Conservation (phyloP, 345 rosid genomes). For the Kernera saxatilis region DNA sequence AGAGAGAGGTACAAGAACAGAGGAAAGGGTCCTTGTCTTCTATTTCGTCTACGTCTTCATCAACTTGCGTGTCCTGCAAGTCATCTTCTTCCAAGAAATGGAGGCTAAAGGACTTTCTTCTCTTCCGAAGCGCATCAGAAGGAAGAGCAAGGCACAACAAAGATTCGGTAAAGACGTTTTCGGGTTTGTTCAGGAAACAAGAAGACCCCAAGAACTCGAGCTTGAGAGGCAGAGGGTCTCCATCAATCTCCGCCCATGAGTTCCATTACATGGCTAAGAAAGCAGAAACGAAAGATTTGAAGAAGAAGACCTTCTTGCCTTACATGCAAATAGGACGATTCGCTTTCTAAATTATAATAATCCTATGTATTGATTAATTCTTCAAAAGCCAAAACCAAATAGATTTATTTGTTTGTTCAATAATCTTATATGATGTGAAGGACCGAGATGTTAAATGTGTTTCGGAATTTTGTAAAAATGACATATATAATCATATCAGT, state of each 20-base stretch:
- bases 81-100: slow-evolving; percentile 62
- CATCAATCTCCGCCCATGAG: slow-evolving; percentile 69
- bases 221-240: slow-evolving; percentile 34
- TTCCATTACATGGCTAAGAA: slow-evolving; percentile 74
- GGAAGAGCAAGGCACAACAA: slow-evolving; percentile 65
- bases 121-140: slow-evolving; percentile 90
- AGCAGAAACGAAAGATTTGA: slow-evolving; percentile 64
- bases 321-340: slow-evolving; percentile 81
- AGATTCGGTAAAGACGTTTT: slow-evolving; percentile 45
- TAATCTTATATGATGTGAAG: neutral
- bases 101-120: slow-evolving; percentile 65
- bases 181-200: slow-evolving; percentile 44
- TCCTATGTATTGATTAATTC: neutral
- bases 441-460: neutral
- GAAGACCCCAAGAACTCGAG: slow-evolving; percentile 53
- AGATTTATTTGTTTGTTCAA: slow-evolving; percentile 17
- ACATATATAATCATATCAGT: neutral
- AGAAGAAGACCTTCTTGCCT: slow-evolving; percentile 87
- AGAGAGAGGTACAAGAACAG: slow-evolving; percentile 25
- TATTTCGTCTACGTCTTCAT: slow-evolving; percentile 30
- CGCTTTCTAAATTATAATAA: slow-evolving; percentile 33
- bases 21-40: slow-evolving; percentile 18
- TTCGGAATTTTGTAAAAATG: neutral
- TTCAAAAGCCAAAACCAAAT: neutral
- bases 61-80: slow-evolving; percentile 19